Evolutionary conservation across 306 rosid species (phyloP).

Genomic region (Citrullus amarus): DNA sequence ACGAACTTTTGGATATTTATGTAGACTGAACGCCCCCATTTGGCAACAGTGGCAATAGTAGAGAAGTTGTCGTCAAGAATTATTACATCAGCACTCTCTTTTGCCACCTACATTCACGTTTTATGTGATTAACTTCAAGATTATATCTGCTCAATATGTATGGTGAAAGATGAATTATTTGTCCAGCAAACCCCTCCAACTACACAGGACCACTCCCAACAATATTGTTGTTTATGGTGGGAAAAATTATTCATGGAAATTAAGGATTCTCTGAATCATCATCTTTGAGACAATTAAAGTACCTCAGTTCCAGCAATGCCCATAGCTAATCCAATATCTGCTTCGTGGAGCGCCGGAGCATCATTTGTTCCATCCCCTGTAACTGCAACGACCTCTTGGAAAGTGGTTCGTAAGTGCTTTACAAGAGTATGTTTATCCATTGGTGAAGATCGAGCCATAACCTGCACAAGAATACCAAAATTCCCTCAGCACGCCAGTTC

Average conservation of each 20-base stretch:
- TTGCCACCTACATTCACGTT: slow-evolving; percentile 65
- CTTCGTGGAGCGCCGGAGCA: slow-evolving; percentile 99
- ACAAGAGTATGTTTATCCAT: slow-evolving; percentile 94
- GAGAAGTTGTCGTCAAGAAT: slow-evolving; percentile 94
- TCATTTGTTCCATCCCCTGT: slow-evolving; percentile 99
- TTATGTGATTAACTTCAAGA: slow-evolving; percentile 6
- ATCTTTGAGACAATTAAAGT: background rate
- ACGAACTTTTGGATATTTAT: slow-evolving; percentile 93
- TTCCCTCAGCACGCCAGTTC: slow-evolving; percentile 6
- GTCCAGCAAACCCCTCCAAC: background rate
- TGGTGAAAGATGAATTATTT: background rate
- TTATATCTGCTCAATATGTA: background rate
- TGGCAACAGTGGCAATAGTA: slow-evolving; percentile 86
- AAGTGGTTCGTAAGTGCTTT: slow-evolving; percentile 68
- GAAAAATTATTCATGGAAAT: background rate
- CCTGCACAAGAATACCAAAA: slow-evolving; percentile 34
- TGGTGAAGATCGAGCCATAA: slow-evolving; percentile 96
- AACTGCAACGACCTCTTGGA: slow-evolving; percentile 89
- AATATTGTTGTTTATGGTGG: background rate
- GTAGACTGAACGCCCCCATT: slow-evolving; percentile 99
- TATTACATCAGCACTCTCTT: slow-evolving; percentile 95
- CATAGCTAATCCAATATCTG: slow-evolving; percentile 99
- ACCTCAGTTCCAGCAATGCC: slow-evolving; percentile 99
- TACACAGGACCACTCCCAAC: background rate
- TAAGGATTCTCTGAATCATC: background rate